phyloP scores from a whole-genome alignment of 352 stramenopile genomes.

The Globisporangium iwayamae region DNA sequence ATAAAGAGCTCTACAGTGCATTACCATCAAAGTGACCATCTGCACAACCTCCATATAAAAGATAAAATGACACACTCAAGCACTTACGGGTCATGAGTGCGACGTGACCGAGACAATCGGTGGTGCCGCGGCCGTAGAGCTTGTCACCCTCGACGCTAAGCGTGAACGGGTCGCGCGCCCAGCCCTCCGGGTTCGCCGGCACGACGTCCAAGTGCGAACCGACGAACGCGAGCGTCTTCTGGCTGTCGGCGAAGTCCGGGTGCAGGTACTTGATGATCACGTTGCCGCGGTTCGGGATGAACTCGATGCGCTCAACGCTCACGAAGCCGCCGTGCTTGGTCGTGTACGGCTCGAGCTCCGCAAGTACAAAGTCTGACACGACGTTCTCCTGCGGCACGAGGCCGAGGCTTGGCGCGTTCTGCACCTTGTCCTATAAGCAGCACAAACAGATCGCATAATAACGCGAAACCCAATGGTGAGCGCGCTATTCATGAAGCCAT shows the following conservation, averaged over 20 bases:
- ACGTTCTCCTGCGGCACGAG: constrained; percentile 86
- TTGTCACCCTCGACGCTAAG: constrained; percentile 89
- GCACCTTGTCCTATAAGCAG: constrained; percentile 49
- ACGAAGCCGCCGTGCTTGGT: constrained; percentile 67
- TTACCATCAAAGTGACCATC: not conserved
- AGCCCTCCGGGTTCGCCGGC: constrained; percentile 89
- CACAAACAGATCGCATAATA: not conserved
- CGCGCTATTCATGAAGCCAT: not conserved
- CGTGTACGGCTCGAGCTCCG: constrained; percentile 74
- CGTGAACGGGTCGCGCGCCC: constrained; percentile 87
- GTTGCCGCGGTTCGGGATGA: constrained; percentile 83
- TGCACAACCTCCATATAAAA: not conserved
- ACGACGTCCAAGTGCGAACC: constrained; percentile 92
- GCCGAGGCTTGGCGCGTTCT: constrained; percentile 58
- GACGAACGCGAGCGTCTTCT: constrained; percentile 85
- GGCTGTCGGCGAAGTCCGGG: constrained; percentile 28
- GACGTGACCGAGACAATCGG: constrained; percentile 92
- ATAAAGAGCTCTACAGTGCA: constrained; percentile 46
- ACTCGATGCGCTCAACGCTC: constrained; percentile 76
- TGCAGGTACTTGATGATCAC: constrained; percentile 89
- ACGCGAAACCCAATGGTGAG: not conserved
- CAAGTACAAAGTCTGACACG: constrained; percentile 87
- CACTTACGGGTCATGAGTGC: constrained; percentile 79
- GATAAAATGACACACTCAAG: not conserved
- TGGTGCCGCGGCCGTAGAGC: constrained; percentile 90